phyloP scores from a whole-genome alignment of 2,329 filamentous ascomycete species.

The Claviceps africana region DNA sequence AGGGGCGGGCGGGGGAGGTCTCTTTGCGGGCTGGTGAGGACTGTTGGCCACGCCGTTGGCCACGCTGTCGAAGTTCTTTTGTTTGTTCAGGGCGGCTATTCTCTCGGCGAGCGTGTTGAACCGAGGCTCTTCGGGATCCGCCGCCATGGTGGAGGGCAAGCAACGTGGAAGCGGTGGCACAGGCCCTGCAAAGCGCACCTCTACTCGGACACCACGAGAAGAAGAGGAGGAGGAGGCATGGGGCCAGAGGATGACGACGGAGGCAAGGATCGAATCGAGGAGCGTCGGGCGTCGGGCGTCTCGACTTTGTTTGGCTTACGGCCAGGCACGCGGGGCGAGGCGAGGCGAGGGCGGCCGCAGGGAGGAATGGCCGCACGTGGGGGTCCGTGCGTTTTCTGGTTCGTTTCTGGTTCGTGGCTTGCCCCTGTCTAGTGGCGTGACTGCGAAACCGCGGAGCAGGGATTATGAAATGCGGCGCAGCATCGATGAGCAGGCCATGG shows the following conservation, averaged over 20 bases:
- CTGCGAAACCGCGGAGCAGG: too few relatives aligned
- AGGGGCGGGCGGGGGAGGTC: slow-evolving; percentile 23
- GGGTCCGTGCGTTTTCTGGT: too few relatives aligned
- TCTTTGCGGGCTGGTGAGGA: slow-evolving; percentile 29
- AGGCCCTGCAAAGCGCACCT: background rate
- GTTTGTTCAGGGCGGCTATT: slow-evolving; percentile 48
- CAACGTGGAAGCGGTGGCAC: background rate
- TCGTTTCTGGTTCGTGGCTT: too few relatives aligned
- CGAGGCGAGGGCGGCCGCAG: too few relatives aligned
- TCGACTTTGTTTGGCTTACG: too few relatives aligned
- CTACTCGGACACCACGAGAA: background rate
- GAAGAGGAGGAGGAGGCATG: background rate
- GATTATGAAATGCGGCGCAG: too few relatives aligned
- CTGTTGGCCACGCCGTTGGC: slow-evolving; percentile 10
- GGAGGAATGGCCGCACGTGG: too few relatives aligned
- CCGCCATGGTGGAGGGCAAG: slow-evolving; percentile 30
- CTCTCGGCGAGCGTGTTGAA: slow-evolving; percentile 47
- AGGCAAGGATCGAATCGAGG: too few relatives aligned
- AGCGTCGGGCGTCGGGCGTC: too few relatives aligned
- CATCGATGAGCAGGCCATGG: too few relatives aligned
- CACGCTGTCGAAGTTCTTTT: slow-evolving; percentile 39
- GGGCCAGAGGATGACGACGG: background rate
- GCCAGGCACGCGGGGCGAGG: too few relatives aligned
- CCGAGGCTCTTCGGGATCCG: slow-evolving; percentile 46
- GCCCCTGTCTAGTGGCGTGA: background rate